Evolutionary conservation across 768 basidiomycete species (phyloP).

Genomic region (Leccinum rimulosum): DNA sequence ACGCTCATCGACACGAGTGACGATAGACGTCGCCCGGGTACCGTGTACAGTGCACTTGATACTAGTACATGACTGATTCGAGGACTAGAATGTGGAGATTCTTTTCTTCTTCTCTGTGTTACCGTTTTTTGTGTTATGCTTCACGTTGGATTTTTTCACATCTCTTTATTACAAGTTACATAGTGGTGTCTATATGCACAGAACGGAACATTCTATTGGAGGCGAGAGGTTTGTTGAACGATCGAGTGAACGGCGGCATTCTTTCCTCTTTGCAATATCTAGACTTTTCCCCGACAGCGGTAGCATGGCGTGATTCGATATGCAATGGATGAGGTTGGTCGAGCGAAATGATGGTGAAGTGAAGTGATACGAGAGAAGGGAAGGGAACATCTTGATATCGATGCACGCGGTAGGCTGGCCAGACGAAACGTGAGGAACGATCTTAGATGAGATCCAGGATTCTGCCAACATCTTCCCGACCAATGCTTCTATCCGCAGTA

Average conservation of each 20-base stretch:
- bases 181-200: not conserved
- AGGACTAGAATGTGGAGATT: not conserved
- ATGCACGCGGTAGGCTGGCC: not conserved
- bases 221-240: not conserved
- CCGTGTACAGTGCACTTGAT: not conserved
- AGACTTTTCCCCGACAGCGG: not conserved
- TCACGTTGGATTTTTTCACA: not conserved
- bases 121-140: not conserved
- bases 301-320: not conserved
- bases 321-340: not conserved
- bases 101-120: not conserved
- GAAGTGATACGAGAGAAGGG: not conserved
- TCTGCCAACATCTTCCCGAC: not conserved
- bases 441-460: not conserved
- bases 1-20: constrained; percentile 14
- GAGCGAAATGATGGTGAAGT: not conserved
- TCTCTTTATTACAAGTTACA: not conserved
- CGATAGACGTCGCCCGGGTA: not conserved
- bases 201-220: not conserved
- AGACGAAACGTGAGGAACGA: too few species aligned
- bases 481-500: not conserved
- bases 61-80: not conserved
- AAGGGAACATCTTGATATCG: not conserved
- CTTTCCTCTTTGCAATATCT: not conserved
- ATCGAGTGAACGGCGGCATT: not conserved